phyloP scores from a whole-genome alignment of 1,284 basidiomycete species.

The Sanghuangporus weigelae region DNA sequence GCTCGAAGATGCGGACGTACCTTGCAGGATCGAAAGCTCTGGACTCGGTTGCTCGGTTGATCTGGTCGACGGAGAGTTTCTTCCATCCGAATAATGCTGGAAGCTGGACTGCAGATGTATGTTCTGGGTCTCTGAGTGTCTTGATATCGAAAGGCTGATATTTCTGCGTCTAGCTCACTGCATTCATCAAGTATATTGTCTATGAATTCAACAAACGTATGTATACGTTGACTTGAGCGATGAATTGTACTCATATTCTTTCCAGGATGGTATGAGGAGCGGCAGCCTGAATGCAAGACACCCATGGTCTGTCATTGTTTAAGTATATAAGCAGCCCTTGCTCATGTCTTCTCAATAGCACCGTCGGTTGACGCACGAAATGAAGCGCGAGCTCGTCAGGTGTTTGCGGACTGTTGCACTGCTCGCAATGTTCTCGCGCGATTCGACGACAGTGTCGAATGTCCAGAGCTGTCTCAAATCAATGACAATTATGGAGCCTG shows the following conservation, averaged over 20 bases:
- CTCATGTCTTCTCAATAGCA: constrained; percentile 34
- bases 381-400: constrained; percentile 84
- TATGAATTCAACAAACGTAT: constrained; percentile 83
- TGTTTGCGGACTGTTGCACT: constrained; percentile 79
- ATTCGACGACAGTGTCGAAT: constrained; percentile 55
- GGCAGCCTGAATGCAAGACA: constrained; percentile 77
- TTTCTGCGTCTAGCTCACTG: constrained; percentile 48
- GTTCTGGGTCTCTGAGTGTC: constrained; percentile 23
- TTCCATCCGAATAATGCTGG: constrained; percentile 81
- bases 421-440: constrained; percentile 88
- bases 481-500: constrained; percentile 82
- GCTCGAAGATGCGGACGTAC: constrained; percentile 47
- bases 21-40: constrained; percentile 84
- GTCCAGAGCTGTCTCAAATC: constrained; percentile 69
- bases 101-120: constrained; percentile 62
- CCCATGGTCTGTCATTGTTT: constrained; percentile 44
- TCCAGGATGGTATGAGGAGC: constrained; percentile 78
- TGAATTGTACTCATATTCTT: constrained; percentile 4
- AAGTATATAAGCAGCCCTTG: not conserved
- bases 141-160: not conserved
- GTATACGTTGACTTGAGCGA: constrained; percentile 9
- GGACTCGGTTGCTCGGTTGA: constrained; percentile 78
- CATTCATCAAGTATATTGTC: constrained; percentile 83
- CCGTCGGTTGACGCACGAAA: constrained; percentile 71
- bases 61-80: constrained; percentile 87